Evolutionary conservation across 306 rosid genomes (phyloP).

Genomic region (Gynostemma pentaphyllum): DNA sequence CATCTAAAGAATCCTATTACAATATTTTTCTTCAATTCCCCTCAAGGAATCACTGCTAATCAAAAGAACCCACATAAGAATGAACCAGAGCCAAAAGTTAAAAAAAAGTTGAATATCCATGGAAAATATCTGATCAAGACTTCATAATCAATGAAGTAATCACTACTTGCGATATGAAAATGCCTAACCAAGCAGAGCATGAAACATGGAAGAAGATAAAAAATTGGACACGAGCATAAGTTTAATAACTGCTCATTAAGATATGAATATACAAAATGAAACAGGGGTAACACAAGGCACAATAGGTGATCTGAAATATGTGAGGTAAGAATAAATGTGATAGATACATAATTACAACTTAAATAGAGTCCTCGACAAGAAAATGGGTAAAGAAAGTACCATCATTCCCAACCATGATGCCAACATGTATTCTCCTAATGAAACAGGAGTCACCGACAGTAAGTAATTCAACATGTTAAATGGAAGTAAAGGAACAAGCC

Average conservation of each 20-base stretch:
- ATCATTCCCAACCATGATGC: constrained; percentile 56
- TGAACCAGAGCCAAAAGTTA: neutral
- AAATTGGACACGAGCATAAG: neutral
- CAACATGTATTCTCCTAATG: constrained; percentile 35
- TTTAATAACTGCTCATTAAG: neutral
- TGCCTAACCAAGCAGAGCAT: neutral
- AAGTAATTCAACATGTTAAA: constrained; percentile 49
- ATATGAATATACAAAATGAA: neutral
- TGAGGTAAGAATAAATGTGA: neutral
- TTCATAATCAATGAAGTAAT: neutral
- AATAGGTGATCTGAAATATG: neutral
- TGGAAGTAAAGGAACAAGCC: constrained; percentile 46
- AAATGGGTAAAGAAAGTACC: constrained; percentile 20
- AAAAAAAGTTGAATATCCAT: neutral
- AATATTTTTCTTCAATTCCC: neutral
- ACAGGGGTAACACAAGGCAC: neutral
- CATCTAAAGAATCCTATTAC: neutral
- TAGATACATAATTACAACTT: neutral
- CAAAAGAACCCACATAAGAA: neutral
- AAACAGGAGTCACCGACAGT: constrained; percentile 36
- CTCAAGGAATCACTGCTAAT: too few relatives aligned
- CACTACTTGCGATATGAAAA: neutral
- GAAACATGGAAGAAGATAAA: neutral
- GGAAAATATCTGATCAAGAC: neutral
- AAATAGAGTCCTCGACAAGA: neutral